Evolutionary conservation across 495 filamentous ascomycete genomes (phyloP).

Genomic region (Patellaria atrata): DNA sequence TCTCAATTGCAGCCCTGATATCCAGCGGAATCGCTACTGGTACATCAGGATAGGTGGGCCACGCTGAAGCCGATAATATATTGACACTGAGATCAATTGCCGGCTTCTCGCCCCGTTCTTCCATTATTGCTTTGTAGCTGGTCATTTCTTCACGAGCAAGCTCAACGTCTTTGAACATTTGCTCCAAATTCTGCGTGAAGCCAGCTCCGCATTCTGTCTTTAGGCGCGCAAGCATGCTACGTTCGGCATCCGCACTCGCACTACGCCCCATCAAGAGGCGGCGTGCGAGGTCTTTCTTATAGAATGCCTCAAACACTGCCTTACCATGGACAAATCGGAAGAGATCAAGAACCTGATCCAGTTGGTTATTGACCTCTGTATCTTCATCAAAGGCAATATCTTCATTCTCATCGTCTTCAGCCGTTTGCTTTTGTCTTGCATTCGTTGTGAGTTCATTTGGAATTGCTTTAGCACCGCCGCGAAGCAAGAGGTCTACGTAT

Average conservation of each 20-base stretch:
- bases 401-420: slow-evolving; percentile 36
- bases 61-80: slow-evolving; percentile 73
- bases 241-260: slow-evolving; percentile 86
- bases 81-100: slow-evolving; percentile 71
- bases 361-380: slow-evolving; percentile 70
- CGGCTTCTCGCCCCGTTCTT: slow-evolving; percentile 34
- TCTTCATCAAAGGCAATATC: slow-evolving; percentile 61
- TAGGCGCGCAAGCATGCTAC: slow-evolving; percentile 81
- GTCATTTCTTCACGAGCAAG: slow-evolving; percentile 71
- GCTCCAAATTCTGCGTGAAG: slow-evolving; percentile 93
- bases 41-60: slow-evolving; percentile 82
- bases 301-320: slow-evolving; percentile 95
- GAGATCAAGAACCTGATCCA: slow-evolving; percentile 81
- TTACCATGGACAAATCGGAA: slow-evolving; percentile 97
- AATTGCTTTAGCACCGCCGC: slow-evolving; percentile 71
- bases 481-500: slow-evolving; percentile 81
- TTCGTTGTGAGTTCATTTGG: slow-evolving; percentile 37
- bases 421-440: neutral
- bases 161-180: slow-evolving; percentile 98
- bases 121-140: slow-evolving; percentile 50
- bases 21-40: slow-evolving; percentile 58
- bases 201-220: slow-evolving; percentile 85
- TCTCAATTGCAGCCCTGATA: slow-evolving; percentile 49
- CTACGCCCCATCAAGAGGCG: slow-evolving; percentile 80
- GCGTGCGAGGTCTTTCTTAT: slow-evolving; percentile 89